Percentiles rank a stretch among this genome's conserved stretches.
phyloP scores from a whole-genome alignment of 192 early-diverging fungal genomes.

The Dissophora globulifera region DNA sequence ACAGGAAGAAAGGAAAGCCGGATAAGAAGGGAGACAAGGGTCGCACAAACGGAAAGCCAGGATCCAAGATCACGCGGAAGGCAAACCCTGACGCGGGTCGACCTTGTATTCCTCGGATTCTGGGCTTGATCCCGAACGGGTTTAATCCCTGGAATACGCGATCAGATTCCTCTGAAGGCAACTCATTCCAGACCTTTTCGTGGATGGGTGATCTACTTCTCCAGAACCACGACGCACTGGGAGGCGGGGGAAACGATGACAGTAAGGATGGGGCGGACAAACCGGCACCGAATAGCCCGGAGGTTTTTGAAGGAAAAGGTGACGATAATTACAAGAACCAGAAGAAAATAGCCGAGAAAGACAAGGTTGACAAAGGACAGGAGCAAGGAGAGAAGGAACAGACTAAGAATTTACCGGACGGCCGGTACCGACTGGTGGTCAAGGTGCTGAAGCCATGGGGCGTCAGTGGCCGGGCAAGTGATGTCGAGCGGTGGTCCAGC shows the following conservation, averaged over 20 bases:
- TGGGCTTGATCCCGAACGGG: conserved; percentile 35
- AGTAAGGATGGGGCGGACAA: neutral
- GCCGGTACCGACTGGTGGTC: conserved; percentile 42
- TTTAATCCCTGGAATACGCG: conserved; percentile 39
- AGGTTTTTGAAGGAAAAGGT: neutral
- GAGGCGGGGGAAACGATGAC: neutral
- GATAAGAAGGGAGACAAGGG: neutral
- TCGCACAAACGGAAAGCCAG: no score
- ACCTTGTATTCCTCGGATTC: conserved; percentile 32
- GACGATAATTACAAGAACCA: neutral
- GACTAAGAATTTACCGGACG: conserved; percentile 23
- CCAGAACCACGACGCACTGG: conserved; percentile 16
- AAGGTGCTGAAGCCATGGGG: conserved; percentile 47
- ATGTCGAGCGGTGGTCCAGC: conserved; percentile 47
- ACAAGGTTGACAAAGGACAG: neutral
- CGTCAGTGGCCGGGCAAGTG: conserved; percentile 23
- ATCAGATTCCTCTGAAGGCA: conserved; percentile 14
- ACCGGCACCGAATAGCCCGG: neutral
- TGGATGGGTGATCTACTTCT: conserved; percentile 41
- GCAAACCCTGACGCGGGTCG: neutral
- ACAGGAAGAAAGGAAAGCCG: no score
- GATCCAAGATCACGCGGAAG: no score
- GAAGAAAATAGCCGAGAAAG: conserved; percentile 1
- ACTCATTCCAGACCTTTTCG: conserved; percentile 16
- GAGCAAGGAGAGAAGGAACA: neutral